Evolutionary conservation across 2,329 filamentous ascomycete genomes (phyloP).

Genomic region (Venturia carpophila): DNA sequence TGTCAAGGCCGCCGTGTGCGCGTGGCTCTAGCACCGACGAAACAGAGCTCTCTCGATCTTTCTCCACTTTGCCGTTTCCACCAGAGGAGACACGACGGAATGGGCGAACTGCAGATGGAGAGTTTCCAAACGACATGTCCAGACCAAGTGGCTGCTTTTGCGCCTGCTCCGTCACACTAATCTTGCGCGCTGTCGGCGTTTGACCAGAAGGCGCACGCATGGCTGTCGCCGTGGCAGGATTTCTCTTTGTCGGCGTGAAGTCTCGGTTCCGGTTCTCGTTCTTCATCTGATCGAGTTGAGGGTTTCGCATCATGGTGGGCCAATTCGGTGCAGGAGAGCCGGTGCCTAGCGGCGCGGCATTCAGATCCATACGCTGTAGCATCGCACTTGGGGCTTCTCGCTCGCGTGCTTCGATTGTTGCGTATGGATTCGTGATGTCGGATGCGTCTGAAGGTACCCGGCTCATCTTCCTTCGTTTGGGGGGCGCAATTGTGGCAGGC

Average conservation of each 20-base stretch:
- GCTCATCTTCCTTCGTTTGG: constrained; percentile 41
- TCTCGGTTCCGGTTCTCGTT: not conserved
- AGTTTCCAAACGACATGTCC: constrained; percentile 90
- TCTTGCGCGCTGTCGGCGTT: constrained; percentile 38
- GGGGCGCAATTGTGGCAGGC: constrained; percentile 29
- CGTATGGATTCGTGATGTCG: constrained; percentile 18
- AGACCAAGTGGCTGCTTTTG: constrained; percentile 71
- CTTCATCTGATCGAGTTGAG: constrained; percentile 22
- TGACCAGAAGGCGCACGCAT: constrained; percentile 29
- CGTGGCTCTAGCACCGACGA: constrained; percentile 11
- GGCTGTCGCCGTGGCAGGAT: constrained; percentile 33
- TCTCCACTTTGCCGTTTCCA: constrained; percentile 25
- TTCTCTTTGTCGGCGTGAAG: constrained; percentile 23
- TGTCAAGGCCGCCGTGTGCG: constrained; percentile 10
- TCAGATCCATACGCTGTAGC: constrained; percentile 38
- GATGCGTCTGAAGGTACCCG: constrained; percentile 35
- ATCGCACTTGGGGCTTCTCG: constrained; percentile 19
- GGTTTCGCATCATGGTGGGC: constrained; percentile 23
- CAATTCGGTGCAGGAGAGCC: constrained; percentile 33
- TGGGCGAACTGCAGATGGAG: constrained; percentile 80
- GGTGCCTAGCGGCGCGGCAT: constrained; percentile 36
- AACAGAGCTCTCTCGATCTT: constrained; percentile 8
- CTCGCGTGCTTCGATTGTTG: constrained; percentile 15
- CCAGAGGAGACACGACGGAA: constrained; percentile 79
- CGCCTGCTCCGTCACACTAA: constrained; percentile 29